These are phyloP conservation scores for Suhomyces vadensis DNA, from an alignment of 805 yeast species.

Conservation along the genomic window DNA sequence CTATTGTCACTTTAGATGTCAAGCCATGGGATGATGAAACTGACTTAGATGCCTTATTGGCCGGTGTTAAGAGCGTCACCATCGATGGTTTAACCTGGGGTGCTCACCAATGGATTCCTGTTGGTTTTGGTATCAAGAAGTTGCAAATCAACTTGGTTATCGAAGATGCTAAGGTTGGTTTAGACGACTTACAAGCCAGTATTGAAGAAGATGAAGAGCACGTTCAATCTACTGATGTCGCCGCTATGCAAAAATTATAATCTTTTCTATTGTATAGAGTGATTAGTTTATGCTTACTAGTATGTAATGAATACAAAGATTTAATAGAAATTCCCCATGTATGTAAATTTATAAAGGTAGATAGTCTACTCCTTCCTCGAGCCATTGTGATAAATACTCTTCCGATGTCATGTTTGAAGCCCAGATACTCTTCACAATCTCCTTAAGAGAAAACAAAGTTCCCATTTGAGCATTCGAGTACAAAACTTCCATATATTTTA, in stretches of 20 bases:
- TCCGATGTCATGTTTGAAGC: constrained; percentile 43
- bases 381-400: constrained; percentile 48
- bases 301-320: constrained; percentile 9
- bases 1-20: constrained; percentile 93
- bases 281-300: constrained; percentile 10
- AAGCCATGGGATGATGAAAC: constrained; percentile 99
- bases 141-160: constrained; percentile 97
- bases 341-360: constrained; percentile 33
- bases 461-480: constrained; percentile 56
- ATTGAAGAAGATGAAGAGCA: constrained; percentile 96
- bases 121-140: constrained; percentile 99
- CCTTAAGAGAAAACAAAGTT: constrained; percentile 44
- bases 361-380: constrained; percentile 52
- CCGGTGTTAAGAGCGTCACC: constrained; percentile 80
- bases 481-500: constrained; percentile 40
- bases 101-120: constrained; percentile 93
- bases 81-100: constrained; percentile 98
- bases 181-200: constrained; percentile 79
- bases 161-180: constrained; percentile 94
- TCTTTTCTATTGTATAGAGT: constrained; percentile 26
- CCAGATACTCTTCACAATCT: constrained; percentile 50
- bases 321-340: constrained; percentile 3
- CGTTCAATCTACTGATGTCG: constrained; percentile 98
- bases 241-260: constrained; percentile 98
- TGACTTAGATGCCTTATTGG: constrained; percentile 83